Evolutionary conservation across 805 yeast genomes (phyloP).

Genomic region (Danielia oregonensis): DNA sequence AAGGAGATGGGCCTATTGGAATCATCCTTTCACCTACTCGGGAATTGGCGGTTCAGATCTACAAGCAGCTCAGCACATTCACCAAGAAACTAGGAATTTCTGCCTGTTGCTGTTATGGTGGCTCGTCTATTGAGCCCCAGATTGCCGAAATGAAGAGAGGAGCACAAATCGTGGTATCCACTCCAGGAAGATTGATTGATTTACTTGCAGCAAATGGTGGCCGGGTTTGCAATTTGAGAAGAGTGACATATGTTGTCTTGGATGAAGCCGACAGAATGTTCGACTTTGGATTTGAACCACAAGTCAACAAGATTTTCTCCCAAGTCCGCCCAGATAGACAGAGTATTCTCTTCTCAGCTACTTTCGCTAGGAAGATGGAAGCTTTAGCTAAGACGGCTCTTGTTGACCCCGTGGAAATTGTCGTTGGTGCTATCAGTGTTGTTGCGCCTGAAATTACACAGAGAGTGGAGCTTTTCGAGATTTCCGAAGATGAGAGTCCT

Average conservation of each 20-base stretch:
- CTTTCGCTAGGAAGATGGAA: constrained; percentile 82
- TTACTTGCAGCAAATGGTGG: constrained; percentile 81
- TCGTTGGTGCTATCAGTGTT: constrained; percentile 74
- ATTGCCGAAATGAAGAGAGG: constrained; percentile 77
- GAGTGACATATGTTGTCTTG: constrained; percentile 78
- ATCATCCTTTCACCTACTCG: constrained; percentile 86
- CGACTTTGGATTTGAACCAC: constrained; percentile 97
- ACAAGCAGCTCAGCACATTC: constrained; percentile 61
- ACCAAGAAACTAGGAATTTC: constrained; percentile 45
- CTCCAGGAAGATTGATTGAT: constrained; percentile 94
- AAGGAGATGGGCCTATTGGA: constrained; percentile 73
- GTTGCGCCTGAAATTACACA: constrained; percentile 83
- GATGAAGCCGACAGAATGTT: constrained; percentile 98
- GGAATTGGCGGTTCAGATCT: constrained; percentile 84
- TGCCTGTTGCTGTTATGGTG: constrained; percentile 87
- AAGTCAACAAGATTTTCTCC: constrained; percentile 73
- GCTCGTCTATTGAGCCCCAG: constrained; percentile 77
- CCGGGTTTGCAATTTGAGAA: constrained; percentile 58
- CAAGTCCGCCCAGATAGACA: constrained; percentile 84
- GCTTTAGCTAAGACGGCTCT: constrained; percentile 65
- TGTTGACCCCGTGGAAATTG: constrained; percentile 64
- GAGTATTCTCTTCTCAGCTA: constrained; percentile 89
- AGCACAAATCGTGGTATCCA: constrained; percentile 79
- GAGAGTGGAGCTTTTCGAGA: constrained; percentile 55
- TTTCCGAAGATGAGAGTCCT: constrained; percentile 19